These are phyloP conservation scores for Arxiozyma slooffiae DNA, from an alignment of 1,139 yeast genomes.

Conservation along the genomic window DNA sequence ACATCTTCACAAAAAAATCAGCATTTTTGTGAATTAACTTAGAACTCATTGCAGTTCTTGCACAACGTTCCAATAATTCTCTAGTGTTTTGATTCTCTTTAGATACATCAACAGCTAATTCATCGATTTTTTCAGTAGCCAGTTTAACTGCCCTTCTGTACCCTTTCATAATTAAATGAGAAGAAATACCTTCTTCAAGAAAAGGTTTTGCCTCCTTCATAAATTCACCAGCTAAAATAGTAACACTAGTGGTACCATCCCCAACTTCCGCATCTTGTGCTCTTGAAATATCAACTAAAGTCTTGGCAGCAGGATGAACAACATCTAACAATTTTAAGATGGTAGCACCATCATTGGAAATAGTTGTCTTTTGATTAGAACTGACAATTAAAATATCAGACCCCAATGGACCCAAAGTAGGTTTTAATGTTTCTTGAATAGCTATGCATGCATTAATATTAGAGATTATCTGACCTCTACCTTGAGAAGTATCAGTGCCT, in stretches of 20 bases:
- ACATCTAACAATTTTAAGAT: constrained; percentile 84
- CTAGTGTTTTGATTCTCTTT: constrained; percentile 37
- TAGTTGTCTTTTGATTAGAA: constrained; percentile 77
- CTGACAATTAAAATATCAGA: constrained; percentile 86
- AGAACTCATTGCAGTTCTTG: constrained; percentile 94
- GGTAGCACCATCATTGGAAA: constrained; percentile 97
- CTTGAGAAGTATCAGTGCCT: constrained; percentile 96
- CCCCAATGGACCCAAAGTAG: constrained; percentile 95
- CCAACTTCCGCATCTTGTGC: constrained; percentile 99
- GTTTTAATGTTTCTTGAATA: constrained; percentile 87
- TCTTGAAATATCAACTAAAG: constrained; percentile 87
- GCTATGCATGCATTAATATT: constrained; percentile 96
- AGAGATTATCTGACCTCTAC: constrained; percentile 87
- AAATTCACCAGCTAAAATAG: constrained; percentile 88
- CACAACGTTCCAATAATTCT: constrained; percentile 79
- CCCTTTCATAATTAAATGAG: constrained; percentile 82
- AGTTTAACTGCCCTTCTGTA: constrained; percentile 71
- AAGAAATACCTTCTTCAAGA: constrained; percentile 91
- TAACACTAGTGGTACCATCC: constrained; percentile 96
- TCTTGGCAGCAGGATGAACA: constrained; percentile 96
- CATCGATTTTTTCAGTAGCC: constrained; percentile 64
- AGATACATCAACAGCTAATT: constrained; percentile 63
- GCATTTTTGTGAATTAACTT: constrained; percentile 83
- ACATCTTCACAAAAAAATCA: constrained; percentile 87
- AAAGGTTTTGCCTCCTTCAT: constrained; percentile 82